Base-by-base conservation (phyloP, 1,284 basidiomycete species). In the Tranzscheliella williamsii region DNA sequence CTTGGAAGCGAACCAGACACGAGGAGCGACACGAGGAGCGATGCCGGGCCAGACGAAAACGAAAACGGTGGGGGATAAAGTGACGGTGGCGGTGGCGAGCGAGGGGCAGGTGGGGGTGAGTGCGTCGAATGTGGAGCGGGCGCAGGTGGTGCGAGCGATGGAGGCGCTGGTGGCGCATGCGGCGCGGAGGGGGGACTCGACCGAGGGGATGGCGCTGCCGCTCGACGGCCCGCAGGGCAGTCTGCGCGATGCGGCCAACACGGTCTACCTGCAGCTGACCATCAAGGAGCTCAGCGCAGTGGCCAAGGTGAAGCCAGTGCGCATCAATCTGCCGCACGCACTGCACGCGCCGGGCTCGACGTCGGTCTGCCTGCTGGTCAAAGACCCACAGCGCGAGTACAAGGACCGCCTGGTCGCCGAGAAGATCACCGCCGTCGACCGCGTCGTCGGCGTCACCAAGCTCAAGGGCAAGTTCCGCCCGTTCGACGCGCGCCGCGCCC, bases 321-420 rank as follows among this genome's bases (percentile, higher is more conserved):
- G 71, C 0, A 66, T 72, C 44, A 60, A 61, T 18, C 43, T 70
- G 7, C 69, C 76, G 16, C 84, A 94, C 78, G 87, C 93, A 2
- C 81, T 90, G 54, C 85, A 89, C 73, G 91, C 88, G 81, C 91
- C 87, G 13, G 85, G 86, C 44, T 84, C 84, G 9, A 86, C 85
- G 4, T 80, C 86, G 13, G 83, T 97, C 39, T 97, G 93, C 78
- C 82, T 98, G 42, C 86, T 98, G 77, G 88, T 88, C 42, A 97
- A 97, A 80, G 91, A 95, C 78, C 94, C 95, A 7, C 94, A 97
- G 76, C 81, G 94, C 44, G 84, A 91, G 76, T 97, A 95, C 83
- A 97, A 97, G 80, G 90, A 95, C 77, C 84, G 95, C 16, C 82
- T 98, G 20, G 86, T 85, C 41, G 79, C 81, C 38, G 81, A 89